Percentiles rank a stretch among this genome's conserved stretches.
These are phyloP conservation scores for Dichotomopilus funicola DNA, from an alignment of 2,329 filamentous ascomycete genomes.

Conservation along the genomic window DNA sequence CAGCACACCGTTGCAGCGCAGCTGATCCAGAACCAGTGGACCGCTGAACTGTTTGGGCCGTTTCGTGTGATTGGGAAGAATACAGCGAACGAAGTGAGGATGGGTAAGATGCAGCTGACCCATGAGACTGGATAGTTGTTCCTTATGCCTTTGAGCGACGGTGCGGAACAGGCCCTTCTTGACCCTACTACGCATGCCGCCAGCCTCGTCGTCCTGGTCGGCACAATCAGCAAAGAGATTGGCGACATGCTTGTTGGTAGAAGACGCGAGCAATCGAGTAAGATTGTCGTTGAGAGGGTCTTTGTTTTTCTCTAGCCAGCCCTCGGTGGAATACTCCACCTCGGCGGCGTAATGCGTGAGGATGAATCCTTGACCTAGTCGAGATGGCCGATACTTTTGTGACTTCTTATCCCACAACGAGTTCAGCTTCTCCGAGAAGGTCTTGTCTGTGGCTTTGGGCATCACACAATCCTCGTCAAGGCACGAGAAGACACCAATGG, in stretches of 20 bases:
- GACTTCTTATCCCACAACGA: constrained; percentile 95
- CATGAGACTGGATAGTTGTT: constrained; percentile 97
- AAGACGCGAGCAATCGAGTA: constrained; percentile 77
- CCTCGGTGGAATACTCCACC: constrained; percentile 91
- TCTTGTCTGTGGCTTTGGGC: constrained; percentile 96
- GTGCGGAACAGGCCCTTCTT: constrained; percentile 98
- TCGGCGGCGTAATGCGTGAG: constrained; percentile 97
- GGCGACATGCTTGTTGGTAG: constrained; percentile 76
- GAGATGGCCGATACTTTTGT: constrained; percentile 81
- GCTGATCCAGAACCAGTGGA: constrained; percentile 87
- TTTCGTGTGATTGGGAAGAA: constrained; percentile 97
- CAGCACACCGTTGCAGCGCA: constrained; percentile 98
- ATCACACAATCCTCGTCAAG: constrained; percentile 97
- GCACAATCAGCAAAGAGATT: constrained; percentile 82
- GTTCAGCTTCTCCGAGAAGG: constrained; percentile 97
- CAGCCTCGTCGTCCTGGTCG: constrained; percentile 67
- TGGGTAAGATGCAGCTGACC: constrained; percentile 89
- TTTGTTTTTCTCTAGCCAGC: constrained; percentile 98
- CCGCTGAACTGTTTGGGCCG: constrained; percentile 87
- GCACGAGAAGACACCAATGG: constrained; percentile 97
- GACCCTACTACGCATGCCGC: constrained; percentile 67
- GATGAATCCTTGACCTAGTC: constrained; percentile 86
- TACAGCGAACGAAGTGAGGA: constrained; percentile 96
- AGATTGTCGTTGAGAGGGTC: constrained; percentile 97
- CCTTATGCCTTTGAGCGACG: constrained; percentile 93